Evolutionary conservation across 169 alveolate genomes (phyloP).

Genomic region (Cryptosporidium baileyi): DNA sequence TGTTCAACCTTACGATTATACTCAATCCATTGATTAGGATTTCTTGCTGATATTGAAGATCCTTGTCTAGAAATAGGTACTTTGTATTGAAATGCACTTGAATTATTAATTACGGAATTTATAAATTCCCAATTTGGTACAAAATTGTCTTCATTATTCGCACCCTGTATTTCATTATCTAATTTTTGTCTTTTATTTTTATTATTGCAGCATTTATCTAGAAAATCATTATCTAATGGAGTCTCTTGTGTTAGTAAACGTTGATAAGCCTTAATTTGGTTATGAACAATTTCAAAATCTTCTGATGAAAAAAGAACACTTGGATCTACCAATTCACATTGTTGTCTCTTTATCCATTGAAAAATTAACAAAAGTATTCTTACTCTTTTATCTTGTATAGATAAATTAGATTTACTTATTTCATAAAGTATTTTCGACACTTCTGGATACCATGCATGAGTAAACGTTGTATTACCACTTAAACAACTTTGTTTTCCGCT

Average conservation of each 20-base stretch:
- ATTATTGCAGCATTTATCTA: background rate
- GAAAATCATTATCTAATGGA: conserved; percentile 1
- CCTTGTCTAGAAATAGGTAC: conserved; percentile 63
- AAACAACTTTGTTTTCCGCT: conserved; percentile 29
- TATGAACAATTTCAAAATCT: conserved; percentile 72
- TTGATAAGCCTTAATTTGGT: conserved; percentile 74
- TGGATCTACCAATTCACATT: conserved; percentile 74
- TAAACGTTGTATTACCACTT: conserved; percentile 27
- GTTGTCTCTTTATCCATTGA: conserved; percentile 76
- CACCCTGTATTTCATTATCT: background rate
- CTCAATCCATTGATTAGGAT: conserved; percentile 69
- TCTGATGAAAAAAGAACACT: conserved; percentile 42
- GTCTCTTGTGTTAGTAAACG: conserved; percentile 53
- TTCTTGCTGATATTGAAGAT: conserved; percentile 33
- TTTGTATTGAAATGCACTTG: background rate
- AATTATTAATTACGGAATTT: conserved; percentile 11
- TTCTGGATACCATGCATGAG: conserved; percentile 68
- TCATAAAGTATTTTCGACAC: conserved; percentile 39
- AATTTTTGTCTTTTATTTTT: background rate
- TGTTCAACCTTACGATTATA: conserved; percentile 66
- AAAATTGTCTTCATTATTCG: background rate
- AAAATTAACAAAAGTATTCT: conserved; percentile 74
- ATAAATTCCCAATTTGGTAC: conserved; percentile 61
- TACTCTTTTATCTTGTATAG: conserved; percentile 74
- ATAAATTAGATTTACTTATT: conserved; percentile 56